Percentiles rank a stretch among this genome's conserved stretches.
Evolutionary conservation across 2,329 filamentous ascomycete genomes (phyloP).

Genomic region (Acrocalymma vagum): DNA sequence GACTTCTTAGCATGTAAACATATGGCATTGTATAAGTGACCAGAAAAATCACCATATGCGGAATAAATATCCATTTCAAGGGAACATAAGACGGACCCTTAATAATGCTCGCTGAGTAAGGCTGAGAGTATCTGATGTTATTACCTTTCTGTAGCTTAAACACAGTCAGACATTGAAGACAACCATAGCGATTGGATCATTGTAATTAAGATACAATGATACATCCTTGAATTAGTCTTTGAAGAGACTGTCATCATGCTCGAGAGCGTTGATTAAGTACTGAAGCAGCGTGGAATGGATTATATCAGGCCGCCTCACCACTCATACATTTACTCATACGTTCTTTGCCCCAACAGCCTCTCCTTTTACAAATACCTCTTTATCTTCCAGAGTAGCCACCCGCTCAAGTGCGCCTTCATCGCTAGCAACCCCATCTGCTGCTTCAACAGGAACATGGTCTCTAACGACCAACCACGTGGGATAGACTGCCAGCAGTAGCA

Average conservation of each 20-base stretch:
- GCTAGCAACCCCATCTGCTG: slow-evolving; percentile 10
- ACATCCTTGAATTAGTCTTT: neutral
- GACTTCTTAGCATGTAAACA: too few relatives aligned
- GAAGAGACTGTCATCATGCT: neutral
- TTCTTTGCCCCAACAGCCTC: slow-evolving; percentile 17
- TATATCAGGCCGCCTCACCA: too few relatives aligned
- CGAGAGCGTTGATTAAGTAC: too few relatives aligned
- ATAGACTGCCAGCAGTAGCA: slow-evolving; percentile 34
- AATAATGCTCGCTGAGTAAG: too few relatives aligned
- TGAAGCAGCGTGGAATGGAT: too few relatives aligned
- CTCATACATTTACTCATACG: slow-evolving; percentile 7
- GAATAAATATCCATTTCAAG: too few relatives aligned
- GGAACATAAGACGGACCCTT: too few relatives aligned
- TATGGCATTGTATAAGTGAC: too few relatives aligned
- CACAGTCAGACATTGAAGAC: slow-evolving; percentile 1
- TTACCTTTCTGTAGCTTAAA: too few relatives aligned
- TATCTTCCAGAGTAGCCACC: slow-evolving; percentile 13
- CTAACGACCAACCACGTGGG: slow-evolving; percentile 42
- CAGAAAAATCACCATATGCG: too few relatives aligned
- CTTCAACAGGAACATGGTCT: slow-evolving; percentile 37
- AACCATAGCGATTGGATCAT: slow-evolving; percentile 1
- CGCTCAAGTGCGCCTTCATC: slow-evolving; percentile 7
- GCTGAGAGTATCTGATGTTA: too few relatives aligned
- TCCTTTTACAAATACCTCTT: slow-evolving; percentile 18
- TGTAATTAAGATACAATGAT: slow-evolving; percentile 6